Evolutionary conservation across 768 basidiomycete genomes (phyloP).

Genomic region (Gelatoporia subvermispora): DNA sequence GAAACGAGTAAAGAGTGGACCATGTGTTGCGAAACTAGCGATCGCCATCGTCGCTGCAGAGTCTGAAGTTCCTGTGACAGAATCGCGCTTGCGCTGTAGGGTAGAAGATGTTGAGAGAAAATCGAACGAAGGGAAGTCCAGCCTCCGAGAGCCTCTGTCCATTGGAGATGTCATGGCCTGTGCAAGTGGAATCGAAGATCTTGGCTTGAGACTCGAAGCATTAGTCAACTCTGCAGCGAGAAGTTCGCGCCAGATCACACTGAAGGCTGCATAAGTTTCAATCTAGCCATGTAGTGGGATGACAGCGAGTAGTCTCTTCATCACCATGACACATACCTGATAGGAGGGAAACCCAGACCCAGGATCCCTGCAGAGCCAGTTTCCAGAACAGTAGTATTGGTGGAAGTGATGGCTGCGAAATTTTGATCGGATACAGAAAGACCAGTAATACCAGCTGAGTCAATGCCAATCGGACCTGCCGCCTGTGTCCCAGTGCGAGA

Average conservation of each 20-base stretch:
- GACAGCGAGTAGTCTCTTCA: background rate
- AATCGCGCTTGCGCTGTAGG: conserved; percentile 3
- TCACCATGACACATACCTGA: conserved; percentile 42
- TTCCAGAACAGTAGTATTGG: conserved; percentile 57
- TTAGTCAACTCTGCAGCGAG: conserved; percentile 9
- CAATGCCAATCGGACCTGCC: conserved; percentile 56
- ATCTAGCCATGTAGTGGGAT: background rate
- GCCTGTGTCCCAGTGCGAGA: conserved; percentile 68
- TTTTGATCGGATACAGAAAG: conserved; percentile 46
- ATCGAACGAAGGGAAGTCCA: conserved; percentile 10
- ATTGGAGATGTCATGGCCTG: background rate
- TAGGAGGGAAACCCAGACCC: conserved; percentile 70
- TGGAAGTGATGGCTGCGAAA: conserved; percentile 63
- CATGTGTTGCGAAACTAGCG: conserved; percentile 25
- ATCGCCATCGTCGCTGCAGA: conserved; percentile 18
- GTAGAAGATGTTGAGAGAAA: background rate
- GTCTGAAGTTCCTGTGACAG: background rate
- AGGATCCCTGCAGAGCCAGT: conserved; percentile 63
- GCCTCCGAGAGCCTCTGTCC: background rate
- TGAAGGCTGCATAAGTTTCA: background rate
- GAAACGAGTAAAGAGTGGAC: conserved; percentile 30
- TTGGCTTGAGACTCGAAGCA: background rate
- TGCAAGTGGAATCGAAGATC: background rate
- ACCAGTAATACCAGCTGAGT: conserved; percentile 50
- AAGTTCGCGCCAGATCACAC: conserved; percentile 23